Percentiles rank a stretch among this genome's conserved stretches.
phyloP scores from a whole-genome alignment of 1,139 yeast genomes.

The Yamadazyma buinensis region DNA sequence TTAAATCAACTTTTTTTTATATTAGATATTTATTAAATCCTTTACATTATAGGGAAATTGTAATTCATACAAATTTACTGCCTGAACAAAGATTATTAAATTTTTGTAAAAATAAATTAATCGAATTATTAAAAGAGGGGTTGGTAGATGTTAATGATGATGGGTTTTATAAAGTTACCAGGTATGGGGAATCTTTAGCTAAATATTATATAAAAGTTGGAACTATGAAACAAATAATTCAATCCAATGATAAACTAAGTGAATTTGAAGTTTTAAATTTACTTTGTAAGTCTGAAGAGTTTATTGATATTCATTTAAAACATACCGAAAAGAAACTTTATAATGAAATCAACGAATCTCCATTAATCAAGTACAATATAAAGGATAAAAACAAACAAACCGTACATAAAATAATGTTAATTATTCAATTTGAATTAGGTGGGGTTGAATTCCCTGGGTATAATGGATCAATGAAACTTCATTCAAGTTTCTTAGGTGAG shows the following conservation, averaged over 20 bases:
- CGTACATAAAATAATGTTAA: neutral
- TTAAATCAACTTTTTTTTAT: constrained; percentile 49
- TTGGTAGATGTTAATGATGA: neutral
- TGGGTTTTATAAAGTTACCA: neutral
- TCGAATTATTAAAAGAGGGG: neutral
- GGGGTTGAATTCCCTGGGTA: neutral
- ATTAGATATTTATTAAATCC: constrained; percentile 41
- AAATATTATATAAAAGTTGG: neutral
- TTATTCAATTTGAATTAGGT: neutral
- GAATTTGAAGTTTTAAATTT: neutral
- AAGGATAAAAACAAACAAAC: neutral
- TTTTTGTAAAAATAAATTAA: neutral
- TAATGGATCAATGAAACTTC: neutral
- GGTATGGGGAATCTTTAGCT: neutral
- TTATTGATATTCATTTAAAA: neutral
- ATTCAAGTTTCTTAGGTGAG: neutral
- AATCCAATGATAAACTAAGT: neutral
- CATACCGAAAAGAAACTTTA: neutral
- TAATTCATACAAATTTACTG: constrained; percentile 16
- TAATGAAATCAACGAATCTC: neutral
- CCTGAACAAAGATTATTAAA: neutral
- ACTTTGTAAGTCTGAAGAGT: neutral
- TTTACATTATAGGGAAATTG: constrained; percentile 21
- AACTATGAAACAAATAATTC: neutral
- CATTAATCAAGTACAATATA: neutral